phyloP scores from a whole-genome alignment of 331 rosid genomes.

The Quercus phellos region DNA sequence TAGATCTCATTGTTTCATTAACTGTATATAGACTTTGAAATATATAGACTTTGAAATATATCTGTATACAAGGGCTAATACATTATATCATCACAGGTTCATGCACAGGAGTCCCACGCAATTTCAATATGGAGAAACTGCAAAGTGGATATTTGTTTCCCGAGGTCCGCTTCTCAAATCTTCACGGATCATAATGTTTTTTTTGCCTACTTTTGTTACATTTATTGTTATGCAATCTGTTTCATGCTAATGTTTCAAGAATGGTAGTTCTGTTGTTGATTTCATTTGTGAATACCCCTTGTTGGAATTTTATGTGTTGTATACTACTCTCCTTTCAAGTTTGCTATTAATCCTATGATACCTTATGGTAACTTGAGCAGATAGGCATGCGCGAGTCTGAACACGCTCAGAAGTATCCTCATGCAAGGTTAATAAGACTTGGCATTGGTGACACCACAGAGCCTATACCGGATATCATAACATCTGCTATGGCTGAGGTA shows the following conservation, averaged over 20 bases:
- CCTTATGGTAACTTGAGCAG: constrained; percentile 12
- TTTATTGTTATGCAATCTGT: neutral
- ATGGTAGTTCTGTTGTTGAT: neutral
- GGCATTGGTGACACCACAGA: constrained; percentile 64
- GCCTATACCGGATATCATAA: constrained; percentile 48
- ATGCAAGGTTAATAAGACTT: constrained; percentile 46
- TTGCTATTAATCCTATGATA: neutral
- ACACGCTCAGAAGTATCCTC: constrained; percentile 38
- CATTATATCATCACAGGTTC: constrained; percentile 20
- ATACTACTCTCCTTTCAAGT: neutral
- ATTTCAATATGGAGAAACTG: constrained; percentile 56
- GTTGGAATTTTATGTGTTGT: neutral
- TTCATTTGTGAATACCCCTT: neutral
- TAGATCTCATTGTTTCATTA: neutral
- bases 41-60: too few species aligned
- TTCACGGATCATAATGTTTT: neutral
- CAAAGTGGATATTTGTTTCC: constrained; percentile 58
- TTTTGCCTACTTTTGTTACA: neutral
- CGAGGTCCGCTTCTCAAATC: constrained; percentile 41
- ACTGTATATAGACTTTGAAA: too few species aligned
- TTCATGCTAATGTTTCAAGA: neutral
- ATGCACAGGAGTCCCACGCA: constrained; percentile 47
- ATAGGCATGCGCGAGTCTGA: constrained; percentile 37
- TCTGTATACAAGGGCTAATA: neutral
- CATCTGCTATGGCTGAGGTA: constrained; percentile 62